Base-by-base conservation (phyloP, 1,284 basidiomycete species). In the Puccinia triticina region DNA sequence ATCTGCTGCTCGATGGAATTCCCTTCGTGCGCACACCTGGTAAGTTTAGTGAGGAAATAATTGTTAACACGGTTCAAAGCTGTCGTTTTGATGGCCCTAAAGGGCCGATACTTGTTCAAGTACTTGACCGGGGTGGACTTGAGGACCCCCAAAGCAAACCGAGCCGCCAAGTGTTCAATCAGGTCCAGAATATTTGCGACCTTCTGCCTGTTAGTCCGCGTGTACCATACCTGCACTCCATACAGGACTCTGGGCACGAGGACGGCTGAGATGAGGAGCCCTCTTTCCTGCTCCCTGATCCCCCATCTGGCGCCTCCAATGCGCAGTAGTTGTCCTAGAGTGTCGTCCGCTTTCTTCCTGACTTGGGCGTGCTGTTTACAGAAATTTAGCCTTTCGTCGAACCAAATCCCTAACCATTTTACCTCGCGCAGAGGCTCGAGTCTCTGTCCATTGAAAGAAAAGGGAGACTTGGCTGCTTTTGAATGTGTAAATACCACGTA, bases 221-320 rank as follows among this genome's bases (percentile, higher is more conserved):
- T 69, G n/a, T 55, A 59, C 78, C 78, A 81, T 0, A 64, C 69
- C 23, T 48, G 71, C 18, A n/a, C 72, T 26, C 79, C 71, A 66
- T 74, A 81, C 0, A 50, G 46, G n/a, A 74, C 34, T 37, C 72
- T 64, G 0, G 79, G 57, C 0, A 26, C 48, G 5, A 74, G 10
- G 8, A 82, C 55, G n/a, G 57, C 2, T 26, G 23, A 48, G 0
- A 82, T 55, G 0, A 82, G 53, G 21, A 57, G n/a, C 0, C 55
- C 53, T 4, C 40, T 23, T 48, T 71, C 78, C 37, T 59, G 40
- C 2, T 55, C 48, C 16, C 23, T 0, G 18, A 73, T 4, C 0
- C 77, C 77, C 48, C 64, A 71, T 11, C 2, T 48, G 0, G 48
- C 2, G 29, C n/a, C 26, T 2, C 55, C 67, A 23, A 80, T 71